Conservation (phyloP, 1,139 yeast genomes). For the Candida sp. region DNA sequence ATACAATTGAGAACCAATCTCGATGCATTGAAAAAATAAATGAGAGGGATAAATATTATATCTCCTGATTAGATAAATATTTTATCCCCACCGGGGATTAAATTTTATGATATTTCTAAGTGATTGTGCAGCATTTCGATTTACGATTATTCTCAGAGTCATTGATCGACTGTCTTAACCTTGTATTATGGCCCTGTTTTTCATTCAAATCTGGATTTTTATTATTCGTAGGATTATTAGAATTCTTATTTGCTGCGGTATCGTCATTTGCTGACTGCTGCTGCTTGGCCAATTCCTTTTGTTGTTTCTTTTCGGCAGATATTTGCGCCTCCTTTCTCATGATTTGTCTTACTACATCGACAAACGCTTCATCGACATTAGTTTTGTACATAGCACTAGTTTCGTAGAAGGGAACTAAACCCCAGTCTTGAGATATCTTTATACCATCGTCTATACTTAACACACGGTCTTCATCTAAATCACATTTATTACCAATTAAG, state of each 20-base stretch:
- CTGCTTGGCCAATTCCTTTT: constrained; percentile 37
- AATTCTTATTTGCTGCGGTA: not conserved
- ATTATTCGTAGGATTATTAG: constrained; percentile 1
- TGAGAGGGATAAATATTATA: no score
- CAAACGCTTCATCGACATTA: constrained; percentile 87
- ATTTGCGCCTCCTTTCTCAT: constrained; percentile 67
- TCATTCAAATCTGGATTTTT: constrained; percentile 1
- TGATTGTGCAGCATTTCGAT: constrained; percentile 17
- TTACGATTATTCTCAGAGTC: constrained; percentile 8
- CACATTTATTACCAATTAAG: constrained; percentile 85
- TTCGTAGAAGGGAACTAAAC: constrained; percentile 87
- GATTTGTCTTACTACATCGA: constrained; percentile 86
- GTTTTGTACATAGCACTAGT: constrained; percentile 90
- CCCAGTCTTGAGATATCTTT: constrained; percentile 80
- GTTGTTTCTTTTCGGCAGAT: constrained; percentile 46
- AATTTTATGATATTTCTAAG: constrained; percentile 5
- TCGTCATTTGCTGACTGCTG: constrained; percentile 7
- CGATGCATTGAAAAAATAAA: no score
- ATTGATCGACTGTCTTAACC: constrained; percentile 11
- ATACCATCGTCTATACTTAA: constrained; percentile 80
- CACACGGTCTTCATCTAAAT: constrained; percentile 71
- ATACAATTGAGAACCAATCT: not conserved
- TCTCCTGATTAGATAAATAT: no score
- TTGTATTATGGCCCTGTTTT: constrained; percentile 4
- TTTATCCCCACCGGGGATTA: no score